Evolutionary conservation across 805 yeast species (phyloP), one percentile per base, ranked within the genome.

Genomic region (Komagataella phaffii): DNA sequence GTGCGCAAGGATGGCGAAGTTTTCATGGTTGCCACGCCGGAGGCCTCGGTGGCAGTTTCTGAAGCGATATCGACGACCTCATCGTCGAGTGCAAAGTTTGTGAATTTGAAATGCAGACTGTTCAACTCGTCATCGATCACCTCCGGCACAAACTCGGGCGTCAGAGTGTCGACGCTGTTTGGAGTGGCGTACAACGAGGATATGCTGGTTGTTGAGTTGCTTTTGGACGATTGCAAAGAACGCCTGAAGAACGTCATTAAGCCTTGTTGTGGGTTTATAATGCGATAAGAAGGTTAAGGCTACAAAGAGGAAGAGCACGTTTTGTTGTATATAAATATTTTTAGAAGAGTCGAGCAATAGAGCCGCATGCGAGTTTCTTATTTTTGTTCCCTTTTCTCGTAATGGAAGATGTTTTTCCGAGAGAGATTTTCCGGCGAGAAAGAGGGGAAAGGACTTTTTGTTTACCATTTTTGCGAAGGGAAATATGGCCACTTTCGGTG

Each of bases 121-220:
- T 47, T 49, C n/a, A 50, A 24, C 46, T 50, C 52, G 46, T 45
- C 43, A 43, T 46, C 47, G n/a, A 50, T 50, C n/a, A 50, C 52
- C 7, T 40, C 47, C 7, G 52, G 52, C 17, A 47, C 19, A 47
- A 50, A 50, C 49, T 50, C 52, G 10, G 52, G 52, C 24, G 52
- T 50, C 46, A 46, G 17, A 23, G 52, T 46, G 45, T 40, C 47
- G 40, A 47, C 30, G 12, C 46, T 45, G 49, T 21, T 50, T n/a
- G 45, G 21, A 14, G 43, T 46, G 19, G 52, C 47, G 21, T 46
- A 50, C 17, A 50, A 14, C 52, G 52, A 46, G 14, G 23, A 19
- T 43, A 50, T 43, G 43, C 52, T 50, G 3, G 52, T 47, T 8
- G 49, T 46, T 5, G 52, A 50, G 44, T 50, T 49, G 46, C 30